phyloP scores from a whole-genome alignment of 176 grass and related monocot genomes.

The Musa beccarii region DNA sequence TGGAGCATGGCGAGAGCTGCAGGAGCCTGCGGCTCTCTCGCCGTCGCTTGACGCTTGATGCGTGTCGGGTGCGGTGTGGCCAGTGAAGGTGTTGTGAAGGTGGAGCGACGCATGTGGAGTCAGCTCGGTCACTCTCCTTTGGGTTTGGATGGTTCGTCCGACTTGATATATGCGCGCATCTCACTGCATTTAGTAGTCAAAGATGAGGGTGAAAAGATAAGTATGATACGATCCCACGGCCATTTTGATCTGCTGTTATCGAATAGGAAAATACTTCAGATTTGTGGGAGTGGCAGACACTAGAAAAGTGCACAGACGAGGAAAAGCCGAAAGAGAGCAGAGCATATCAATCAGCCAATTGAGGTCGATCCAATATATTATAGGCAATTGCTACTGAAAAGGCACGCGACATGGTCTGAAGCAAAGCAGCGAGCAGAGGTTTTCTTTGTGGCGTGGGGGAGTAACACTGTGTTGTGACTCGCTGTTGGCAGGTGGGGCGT shows the following conservation, averaged over 20 bases:
- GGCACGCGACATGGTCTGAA: neutral
- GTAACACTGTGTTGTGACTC: neutral
- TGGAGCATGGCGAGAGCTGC: too few species aligned
- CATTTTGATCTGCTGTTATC: too few species aligned
- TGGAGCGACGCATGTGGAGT: neutral
- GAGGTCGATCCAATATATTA: too few species aligned
- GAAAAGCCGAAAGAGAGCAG: too few species aligned
- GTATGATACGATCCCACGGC: too few species aligned
- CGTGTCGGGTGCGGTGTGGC: neutral
- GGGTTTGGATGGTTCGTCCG: too few species aligned
- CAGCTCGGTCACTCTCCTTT: neutral
- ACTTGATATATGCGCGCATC: neutral
- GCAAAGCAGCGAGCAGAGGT: neutral
- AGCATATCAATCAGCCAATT: too few species aligned
- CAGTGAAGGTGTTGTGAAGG: neutral
- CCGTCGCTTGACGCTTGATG: too few species aligned
- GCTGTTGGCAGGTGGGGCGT: constrained; percentile 55
- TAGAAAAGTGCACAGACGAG: neutral
- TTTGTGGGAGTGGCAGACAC: neutral
- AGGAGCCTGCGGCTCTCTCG: too few species aligned
- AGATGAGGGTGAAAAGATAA: neutral
- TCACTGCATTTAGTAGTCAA: neutral
- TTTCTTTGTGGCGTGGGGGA: too few species aligned
- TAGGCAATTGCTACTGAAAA: too few species aligned
- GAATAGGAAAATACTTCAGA: neutral